Base-by-base conservation (phyloP, 371 early-diverging fungal species). In the Mucor plumbeus region DNA sequence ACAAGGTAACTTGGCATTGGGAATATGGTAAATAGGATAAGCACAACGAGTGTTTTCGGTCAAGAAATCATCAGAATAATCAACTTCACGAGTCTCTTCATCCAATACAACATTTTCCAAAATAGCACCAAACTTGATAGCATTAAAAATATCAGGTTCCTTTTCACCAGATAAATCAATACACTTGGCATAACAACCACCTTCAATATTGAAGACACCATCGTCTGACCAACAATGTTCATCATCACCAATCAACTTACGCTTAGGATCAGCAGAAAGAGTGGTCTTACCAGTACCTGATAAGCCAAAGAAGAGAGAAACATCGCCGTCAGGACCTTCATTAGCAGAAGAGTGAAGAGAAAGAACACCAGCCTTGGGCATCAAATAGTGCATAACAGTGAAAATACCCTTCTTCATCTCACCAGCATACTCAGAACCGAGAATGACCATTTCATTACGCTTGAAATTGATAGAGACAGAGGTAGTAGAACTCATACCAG, bases 331-430 rank as follows among this genome's bases (percentile, higher is more conserved):
- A 15, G 90, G 88, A 62, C 97, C 96, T 76, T 95, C 96, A 77
- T 98, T 98, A 72, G 97, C 96, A 68, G 94, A 94, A 6, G 97
- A 96, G 86, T 98, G 99, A 61, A 98, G 88, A 21, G 97, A 97
- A 7, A 98, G 85, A 35, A 97, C 97, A 65, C 97, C 97, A 41
- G 92, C 92, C 88, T 95, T 96, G 87, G 99, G 90, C 98, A 97
- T 97, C 70, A 94, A 84, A 88, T 97, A 97, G 82, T 98, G 97
- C 99, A 98, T 97, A 63, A 98, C 96, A 50, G 98, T 97, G 84
- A 98, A 97, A 75, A 94, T 85, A 74, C 98, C 99, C 91, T 98
- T 98, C 88, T 97, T 98, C 98, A 98, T 98, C 86, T 98, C 98
- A 70, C 98, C 98, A 61, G 98, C 98, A 76, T 98, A 98, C 80